Percentiles rank a stretch among this genome's conserved stretches.
phyloP scores from a whole-genome alignment of 371 early-diverging fungal genomes.

The Sporodiniella umbellata region DNA sequence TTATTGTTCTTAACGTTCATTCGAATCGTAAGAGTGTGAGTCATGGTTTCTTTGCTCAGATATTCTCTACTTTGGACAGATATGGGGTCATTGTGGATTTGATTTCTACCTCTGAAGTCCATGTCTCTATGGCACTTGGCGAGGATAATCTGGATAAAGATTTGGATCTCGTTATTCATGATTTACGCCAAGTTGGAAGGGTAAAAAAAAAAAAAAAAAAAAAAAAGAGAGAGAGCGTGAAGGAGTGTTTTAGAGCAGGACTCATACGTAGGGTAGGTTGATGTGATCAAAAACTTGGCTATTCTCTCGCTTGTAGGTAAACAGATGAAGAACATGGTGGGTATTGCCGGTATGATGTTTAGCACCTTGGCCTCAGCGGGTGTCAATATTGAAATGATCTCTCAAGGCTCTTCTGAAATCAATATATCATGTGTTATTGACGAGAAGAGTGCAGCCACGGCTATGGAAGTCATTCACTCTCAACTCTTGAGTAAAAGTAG shows the following conservation, averaged over 20 bases:
- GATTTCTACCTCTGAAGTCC: slow-evolving; percentile 95
- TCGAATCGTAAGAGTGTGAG: slow-evolving; percentile 92
- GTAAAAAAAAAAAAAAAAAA: too few species aligned
- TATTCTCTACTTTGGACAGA: slow-evolving; percentile 86
- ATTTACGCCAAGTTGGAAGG: slow-evolving; percentile 68
- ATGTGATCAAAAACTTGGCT: slow-evolving; percentile 80
- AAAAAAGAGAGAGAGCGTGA: too few species aligned
- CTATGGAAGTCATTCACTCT: slow-evolving; percentile 88
- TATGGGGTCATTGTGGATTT: slow-evolving; percentile 92
- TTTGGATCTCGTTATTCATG: slow-evolving; percentile 65
- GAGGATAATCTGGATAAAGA: slow-evolving; percentile 59
- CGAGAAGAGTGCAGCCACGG: slow-evolving; percentile 61
- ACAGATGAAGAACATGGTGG: slow-evolving; percentile 95
- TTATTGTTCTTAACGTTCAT: slow-evolving; percentile 90
- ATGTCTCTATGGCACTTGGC: slow-evolving; percentile 93
- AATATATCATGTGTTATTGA: slow-evolving; percentile 96
- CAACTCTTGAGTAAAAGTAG: slow-evolving; percentile 43
- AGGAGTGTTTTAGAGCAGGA: too few species aligned
- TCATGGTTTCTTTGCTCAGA: slow-evolving; percentile 94
- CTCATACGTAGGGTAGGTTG: too few species aligned
- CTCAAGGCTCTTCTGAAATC: slow-evolving; percentile 96
- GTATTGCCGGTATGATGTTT: slow-evolving; percentile 94
- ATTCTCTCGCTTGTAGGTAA: slow-evolving; percentile 95
- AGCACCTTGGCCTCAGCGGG: slow-evolving; percentile 81
- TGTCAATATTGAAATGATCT: slow-evolving; percentile 98